These are phyloP conservation scores for Colletotrichum neosansevieriae DNA, from an alignment of 2,329 filamentous ascomycete species.

Conservation along the genomic window DNA sequence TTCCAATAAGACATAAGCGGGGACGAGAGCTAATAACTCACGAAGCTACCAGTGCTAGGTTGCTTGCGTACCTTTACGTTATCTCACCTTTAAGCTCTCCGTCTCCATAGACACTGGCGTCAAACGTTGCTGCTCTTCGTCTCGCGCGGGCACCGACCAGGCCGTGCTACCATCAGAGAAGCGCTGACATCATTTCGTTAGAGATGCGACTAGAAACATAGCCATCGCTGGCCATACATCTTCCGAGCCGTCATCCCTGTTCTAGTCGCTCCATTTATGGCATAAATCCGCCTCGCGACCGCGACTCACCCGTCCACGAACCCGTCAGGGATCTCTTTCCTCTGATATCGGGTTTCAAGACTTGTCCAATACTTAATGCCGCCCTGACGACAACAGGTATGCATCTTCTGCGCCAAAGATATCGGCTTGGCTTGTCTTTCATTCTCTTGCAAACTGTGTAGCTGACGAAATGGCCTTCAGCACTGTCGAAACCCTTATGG, in stretches of 20 bases:
- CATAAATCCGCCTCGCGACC: conserved; percentile 34
- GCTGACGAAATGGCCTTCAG: conserved; percentile 38
- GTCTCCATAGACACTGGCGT: conserved; percentile 21
- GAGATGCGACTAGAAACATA: conserved; percentile 38
- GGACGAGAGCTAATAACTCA: conserved; percentile 24
- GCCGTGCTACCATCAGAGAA: conserved; percentile 20
- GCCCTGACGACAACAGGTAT: conserved; percentile 25
- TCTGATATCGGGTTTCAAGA: conserved; percentile 41
- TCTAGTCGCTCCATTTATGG: conserved; percentile 34
- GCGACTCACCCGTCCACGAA: conserved; percentile 31
- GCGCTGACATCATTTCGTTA: conserved; percentile 24
- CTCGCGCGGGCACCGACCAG: conserved; percentile 14
- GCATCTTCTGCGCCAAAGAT: neutral
- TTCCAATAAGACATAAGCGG: conserved; percentile 37
- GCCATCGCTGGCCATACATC: conserved; percentile 35
- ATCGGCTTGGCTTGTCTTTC: neutral
- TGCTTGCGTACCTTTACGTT: conserved; percentile 26
- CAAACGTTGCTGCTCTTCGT: conserved; percentile 20
- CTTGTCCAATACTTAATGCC: conserved; percentile 33
- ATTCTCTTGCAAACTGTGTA: neutral
- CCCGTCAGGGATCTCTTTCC: conserved; percentile 36
- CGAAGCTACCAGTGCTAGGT: neutral
- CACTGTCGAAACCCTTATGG: conserved; percentile 47
- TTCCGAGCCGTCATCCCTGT: conserved; percentile 34
- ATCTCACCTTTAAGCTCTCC: neutral